Conservation (phyloP, 2,329 filamentous ascomycete genomes). For the Clonostachys chloroleuca region DNA sequence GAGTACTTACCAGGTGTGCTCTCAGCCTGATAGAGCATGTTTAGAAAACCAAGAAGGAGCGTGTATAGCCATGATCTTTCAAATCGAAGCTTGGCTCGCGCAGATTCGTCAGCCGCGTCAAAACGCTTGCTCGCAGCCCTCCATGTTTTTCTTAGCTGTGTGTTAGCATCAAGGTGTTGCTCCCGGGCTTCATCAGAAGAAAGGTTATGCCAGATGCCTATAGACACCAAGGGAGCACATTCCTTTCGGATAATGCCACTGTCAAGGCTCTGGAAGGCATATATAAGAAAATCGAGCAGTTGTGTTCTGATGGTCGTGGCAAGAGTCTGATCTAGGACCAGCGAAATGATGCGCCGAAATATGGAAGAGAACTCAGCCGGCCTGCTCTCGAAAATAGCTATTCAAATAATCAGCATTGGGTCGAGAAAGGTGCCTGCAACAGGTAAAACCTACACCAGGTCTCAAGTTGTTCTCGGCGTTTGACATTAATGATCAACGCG, state of each 20-base stretch:
- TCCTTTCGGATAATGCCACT: slow-evolving; percentile 87
- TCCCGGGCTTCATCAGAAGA: slow-evolving; percentile 74
- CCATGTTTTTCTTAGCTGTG: slow-evolving; percentile 86
- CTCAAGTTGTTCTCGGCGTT: slow-evolving; percentile 79
- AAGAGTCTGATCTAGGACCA: slow-evolving; percentile 71
- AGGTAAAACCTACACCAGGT: slow-evolving; percentile 66
- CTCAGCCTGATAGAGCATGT: slow-evolving; percentile 59
- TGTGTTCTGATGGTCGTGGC: slow-evolving; percentile 68
- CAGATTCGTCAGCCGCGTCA: slow-evolving; percentile 76
- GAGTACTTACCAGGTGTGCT: slow-evolving; percentile 35
- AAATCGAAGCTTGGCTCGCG: slow-evolving; percentile 78
- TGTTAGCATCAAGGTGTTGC: slow-evolving; percentile 63
- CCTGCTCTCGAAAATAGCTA: slow-evolving; percentile 71
- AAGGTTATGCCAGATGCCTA: slow-evolving; percentile 93
- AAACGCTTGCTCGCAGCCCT: slow-evolving; percentile 81
- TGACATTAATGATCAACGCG: slow-evolving; percentile 80
- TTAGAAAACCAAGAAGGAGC: slow-evolving; percentile 77
- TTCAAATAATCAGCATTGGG: not conserved
- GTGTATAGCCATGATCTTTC: slow-evolving; percentile 93
- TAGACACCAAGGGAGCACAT: slow-evolving; percentile 90
- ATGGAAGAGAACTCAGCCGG: slow-evolving; percentile 81
- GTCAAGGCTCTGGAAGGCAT: slow-evolving; percentile 91
- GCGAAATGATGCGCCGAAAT: slow-evolving; percentile 84
- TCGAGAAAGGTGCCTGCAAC: not conserved
- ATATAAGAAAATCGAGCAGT: slow-evolving; percentile 84